These are phyloP conservation scores for Nannochloropsis salina DNA, from an alignment of 108 stramenopile genomes.

Conservation along the genomic window DNA sequence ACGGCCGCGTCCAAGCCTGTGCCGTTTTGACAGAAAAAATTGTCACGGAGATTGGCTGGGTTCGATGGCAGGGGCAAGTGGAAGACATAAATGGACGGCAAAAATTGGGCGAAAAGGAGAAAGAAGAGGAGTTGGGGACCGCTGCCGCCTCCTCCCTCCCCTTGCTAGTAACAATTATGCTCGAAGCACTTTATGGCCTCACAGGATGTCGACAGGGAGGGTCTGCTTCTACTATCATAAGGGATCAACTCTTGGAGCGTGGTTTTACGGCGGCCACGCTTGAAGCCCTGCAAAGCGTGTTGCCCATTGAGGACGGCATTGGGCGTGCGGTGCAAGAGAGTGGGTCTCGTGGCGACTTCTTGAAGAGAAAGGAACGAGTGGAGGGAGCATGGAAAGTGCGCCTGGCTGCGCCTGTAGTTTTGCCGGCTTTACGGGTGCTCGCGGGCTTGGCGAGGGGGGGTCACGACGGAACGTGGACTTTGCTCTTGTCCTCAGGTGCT, in stretches of 20 bases:
- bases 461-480: conserved; percentile 34
- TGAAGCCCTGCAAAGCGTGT: not conserved
- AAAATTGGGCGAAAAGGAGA: not conserved
- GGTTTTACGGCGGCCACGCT: not conserved
- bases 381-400: conserved; percentile 28
- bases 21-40: conserved; percentile 32
- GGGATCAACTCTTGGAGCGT: not conserved
- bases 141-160: not conserved
- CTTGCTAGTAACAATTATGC: not conserved
- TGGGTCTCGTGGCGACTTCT: not conserved
- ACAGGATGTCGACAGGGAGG: not conserved
- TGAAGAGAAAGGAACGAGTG: not conserved
- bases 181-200: not conserved
- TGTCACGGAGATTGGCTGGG: conserved; percentile 24
- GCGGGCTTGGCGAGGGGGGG: conserved; percentile 41
- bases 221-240: not conserved
- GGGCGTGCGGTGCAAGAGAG: not conserved
- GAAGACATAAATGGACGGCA: too few relatives aligned
- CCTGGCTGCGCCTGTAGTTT: conserved; percentile 25
- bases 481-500: conserved; percentile 22
- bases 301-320: not conserved
- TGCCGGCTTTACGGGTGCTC: conserved; percentile 34
- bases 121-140: not conserved
- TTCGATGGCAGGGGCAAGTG: not conserved
- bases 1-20: conserved; percentile 35